Percentiles rank a stretch among this genome's conserved stretches.
Evolutionary conservation across 78 protist genomes (phyloP).

Genomic region (Speleostelium caveatum): DNA sequence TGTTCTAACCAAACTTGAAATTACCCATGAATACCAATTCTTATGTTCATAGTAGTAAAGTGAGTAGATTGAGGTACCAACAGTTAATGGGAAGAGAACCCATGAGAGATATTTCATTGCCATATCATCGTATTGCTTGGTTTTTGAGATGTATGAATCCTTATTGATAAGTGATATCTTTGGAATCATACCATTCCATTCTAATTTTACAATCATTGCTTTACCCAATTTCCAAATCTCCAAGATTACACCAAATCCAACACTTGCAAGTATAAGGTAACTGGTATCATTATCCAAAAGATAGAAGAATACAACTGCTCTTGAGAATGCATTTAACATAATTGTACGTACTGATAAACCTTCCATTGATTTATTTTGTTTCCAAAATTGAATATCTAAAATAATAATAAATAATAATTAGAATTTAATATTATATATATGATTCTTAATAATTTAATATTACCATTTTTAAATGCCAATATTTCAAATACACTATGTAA

Average conservation of each 20-base stretch:
- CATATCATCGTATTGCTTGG: conserved; percentile 86
- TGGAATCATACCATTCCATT: conserved; percentile 11
- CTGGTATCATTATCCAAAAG: conserved; percentile 94
- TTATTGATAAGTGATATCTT: conserved; percentile 10
- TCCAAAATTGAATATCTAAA: conserved; percentile 95
- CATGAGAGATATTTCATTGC: conserved; percentile 91
- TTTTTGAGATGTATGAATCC: conserved; percentile 67
- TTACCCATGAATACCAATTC: conserved; percentile 81
- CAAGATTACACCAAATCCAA: conserved; percentile 86
- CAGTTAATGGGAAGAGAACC: conserved; percentile 84
- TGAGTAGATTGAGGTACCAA: conserved; percentile 91
- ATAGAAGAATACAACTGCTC: conserved; percentile 93
- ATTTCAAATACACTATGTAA: conserved; percentile 96
- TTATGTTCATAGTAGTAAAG: conserved; percentile 89
- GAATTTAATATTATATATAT: not conserved
- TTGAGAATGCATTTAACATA: conserved; percentile 27
- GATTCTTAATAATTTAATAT: not conserved
- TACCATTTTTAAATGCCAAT: conserved; percentile 97
- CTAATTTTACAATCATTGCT: conserved; percentile 72
- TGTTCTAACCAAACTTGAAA: conserved; percentile 65
- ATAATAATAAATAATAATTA: not conserved
- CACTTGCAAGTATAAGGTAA: conserved; percentile 81
- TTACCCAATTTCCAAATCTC: conserved; percentile 96
- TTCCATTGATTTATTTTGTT: conserved; percentile 84
- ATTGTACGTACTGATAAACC: conserved; percentile 94